A percentile compares a stretch with the other conserved stretches of the same genome.
Conservation (phyloP, 805 yeast species). For the Sungouiella thailandica region DNA sequence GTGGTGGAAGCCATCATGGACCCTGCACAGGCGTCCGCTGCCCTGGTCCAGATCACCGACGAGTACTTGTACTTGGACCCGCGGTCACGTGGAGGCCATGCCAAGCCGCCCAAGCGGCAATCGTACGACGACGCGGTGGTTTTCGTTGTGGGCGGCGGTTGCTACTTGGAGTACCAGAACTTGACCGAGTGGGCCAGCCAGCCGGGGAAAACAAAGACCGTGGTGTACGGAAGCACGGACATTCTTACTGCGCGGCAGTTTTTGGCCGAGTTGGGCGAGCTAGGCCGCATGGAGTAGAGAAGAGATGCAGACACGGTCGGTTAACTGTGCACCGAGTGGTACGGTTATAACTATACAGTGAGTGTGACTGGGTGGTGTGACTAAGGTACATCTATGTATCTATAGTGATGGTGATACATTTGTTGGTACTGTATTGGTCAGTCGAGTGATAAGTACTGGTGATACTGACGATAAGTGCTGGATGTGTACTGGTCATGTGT, state of each 20-base stretch:
- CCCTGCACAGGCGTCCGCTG: conserved; percentile 59
- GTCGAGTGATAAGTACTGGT: too few relatives aligned
- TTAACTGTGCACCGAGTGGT: too few relatives aligned
- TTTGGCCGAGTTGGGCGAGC: conserved; percentile 54
- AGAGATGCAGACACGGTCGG: too few relatives aligned
- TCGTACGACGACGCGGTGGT: conserved; percentile 78
- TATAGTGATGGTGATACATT: too few relatives aligned
- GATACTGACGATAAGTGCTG: too few relatives aligned
- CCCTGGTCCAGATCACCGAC: conserved; percentile 71
- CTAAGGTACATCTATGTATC: too few relatives aligned
- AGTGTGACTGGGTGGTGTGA: too few relatives aligned
- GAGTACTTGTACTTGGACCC: conserved; percentile 92
- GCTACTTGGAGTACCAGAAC: conserved; percentile 89
- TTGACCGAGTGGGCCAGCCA: conserved; percentile 77
- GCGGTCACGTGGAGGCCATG: conserved; percentile 81
- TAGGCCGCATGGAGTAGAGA: conserved; percentile 11
- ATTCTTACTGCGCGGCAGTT: conserved; percentile 67
- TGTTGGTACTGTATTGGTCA: too few relatives aligned
- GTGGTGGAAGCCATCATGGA: conserved; percentile 90
- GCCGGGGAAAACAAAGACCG: conserved; percentile 42
- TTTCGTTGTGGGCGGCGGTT: conserved; percentile 96
- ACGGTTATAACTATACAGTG: too few relatives aligned
- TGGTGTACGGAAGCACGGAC: conserved; percentile 84
- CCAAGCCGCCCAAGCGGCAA: conserved; percentile 83
- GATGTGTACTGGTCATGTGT: too few relatives aligned